phyloP scores from a whole-genome alignment of 176 grass and related monocot species.

The Tillandsia fasciculata region DNA sequence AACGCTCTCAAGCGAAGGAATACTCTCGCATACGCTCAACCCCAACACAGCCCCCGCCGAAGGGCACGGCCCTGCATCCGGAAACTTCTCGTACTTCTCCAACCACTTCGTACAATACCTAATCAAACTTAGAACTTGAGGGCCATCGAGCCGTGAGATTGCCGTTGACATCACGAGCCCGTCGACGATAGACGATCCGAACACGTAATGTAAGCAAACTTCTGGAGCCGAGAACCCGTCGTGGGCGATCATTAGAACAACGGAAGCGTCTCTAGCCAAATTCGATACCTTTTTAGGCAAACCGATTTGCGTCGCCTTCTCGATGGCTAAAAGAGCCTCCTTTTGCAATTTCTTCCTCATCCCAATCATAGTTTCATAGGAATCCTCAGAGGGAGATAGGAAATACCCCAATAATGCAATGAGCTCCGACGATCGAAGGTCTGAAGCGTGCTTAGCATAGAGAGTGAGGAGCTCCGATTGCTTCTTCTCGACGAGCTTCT shows the following conservation, averaged over 20 bases:
- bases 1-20: constrained; percentile 44
- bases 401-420: constrained; percentile 44
- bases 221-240: constrained; percentile 56
- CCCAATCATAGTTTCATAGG: constrained; percentile 43
- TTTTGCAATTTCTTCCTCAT: constrained; percentile 54
- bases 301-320: constrained; percentile 20
- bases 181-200: constrained; percentile 46
- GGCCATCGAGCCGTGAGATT: constrained; percentile 51
- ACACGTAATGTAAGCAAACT: constrained; percentile 70
- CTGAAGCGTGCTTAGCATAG: constrained; percentile 41
- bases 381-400: constrained; percentile 42
- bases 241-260: constrained; percentile 72
- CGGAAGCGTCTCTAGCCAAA: constrained; percentile 23
- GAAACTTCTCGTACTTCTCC: constrained; percentile 48
- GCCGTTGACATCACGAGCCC: constrained; percentile 38
- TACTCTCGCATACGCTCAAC: constrained; percentile 35
- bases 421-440: constrained; percentile 50
- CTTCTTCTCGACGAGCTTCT: constrained; percentile 29
- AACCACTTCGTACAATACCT: constrained; percentile 76
- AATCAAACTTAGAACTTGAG: constrained; percentile 44
- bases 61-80: constrained; percentile 14
- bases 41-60: constrained; percentile 9
- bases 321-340: constrained; percentile 41
- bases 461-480: constrained; percentile 44
- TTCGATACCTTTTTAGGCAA: constrained; percentile 18